A percentile compares a stretch with the other conserved stretches of the same genome.
These are phyloP conservation scores for Geranomyces michiganensis DNA, from an alignment of 192 early-diverging fungal genomes.

Conservation along the genomic window DNA sequence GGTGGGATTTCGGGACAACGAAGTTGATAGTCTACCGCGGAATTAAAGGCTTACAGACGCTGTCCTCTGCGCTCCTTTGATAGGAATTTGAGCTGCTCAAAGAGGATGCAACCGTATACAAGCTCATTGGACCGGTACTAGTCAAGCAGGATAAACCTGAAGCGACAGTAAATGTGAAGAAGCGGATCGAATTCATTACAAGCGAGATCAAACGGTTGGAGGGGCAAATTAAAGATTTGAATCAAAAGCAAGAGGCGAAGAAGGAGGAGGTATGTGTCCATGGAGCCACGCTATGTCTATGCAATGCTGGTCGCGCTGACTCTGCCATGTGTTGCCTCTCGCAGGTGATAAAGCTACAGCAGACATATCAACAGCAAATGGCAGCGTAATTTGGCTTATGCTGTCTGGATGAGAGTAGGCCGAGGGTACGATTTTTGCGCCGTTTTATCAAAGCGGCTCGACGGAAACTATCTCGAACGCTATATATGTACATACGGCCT, in stretches of 20 bases:
- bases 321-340: background rate
- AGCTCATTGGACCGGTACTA: conserved; percentile 93
- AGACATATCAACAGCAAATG: conserved; percentile 28
- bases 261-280: conserved; percentile 66
- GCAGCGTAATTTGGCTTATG: background rate
- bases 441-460: too few relatives aligned
- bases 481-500: too few relatives aligned
- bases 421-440: too few relatives aligned
- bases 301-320: background rate
- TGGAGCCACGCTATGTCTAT: background rate
- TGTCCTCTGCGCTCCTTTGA: too few relatives aligned
- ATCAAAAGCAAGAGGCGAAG: conserved; percentile 82
- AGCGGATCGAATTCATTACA: conserved; percentile 89
- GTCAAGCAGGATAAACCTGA: conserved; percentile 90
- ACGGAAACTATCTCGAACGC: too few relatives aligned
- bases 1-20: conserved; percentile 40
- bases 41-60: too few relatives aligned
- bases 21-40: background rate
- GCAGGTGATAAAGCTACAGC: conserved; percentile 30
- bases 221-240: conserved; percentile 74
- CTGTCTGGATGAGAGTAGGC: too few relatives aligned
- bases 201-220: conserved; percentile 89
- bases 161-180: conserved; percentile 85
- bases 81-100: conserved; percentile 87
- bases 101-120: conserved; percentile 86